These are phyloP conservation scores for Macadamia tetraphylla DNA, from an alignment of 164 flowering plant genomes.

Conservation along the genomic window DNA sequence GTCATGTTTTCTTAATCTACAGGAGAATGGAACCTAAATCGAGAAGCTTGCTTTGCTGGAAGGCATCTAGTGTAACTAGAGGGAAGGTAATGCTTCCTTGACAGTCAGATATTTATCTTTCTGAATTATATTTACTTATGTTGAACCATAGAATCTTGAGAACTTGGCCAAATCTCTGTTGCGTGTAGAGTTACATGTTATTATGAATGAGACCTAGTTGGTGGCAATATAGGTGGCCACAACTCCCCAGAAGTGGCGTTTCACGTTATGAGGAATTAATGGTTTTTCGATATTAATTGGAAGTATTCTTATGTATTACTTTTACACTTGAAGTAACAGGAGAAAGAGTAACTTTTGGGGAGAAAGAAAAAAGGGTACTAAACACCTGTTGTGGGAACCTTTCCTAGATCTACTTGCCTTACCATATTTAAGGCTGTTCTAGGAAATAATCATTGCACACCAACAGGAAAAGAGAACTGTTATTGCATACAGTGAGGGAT, in stretches of 20 bases:
- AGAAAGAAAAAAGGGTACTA: not conserved
- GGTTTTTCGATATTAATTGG: no score
- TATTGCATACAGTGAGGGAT: no score
- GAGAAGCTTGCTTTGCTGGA: conserved; percentile 91
- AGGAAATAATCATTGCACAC: no score
- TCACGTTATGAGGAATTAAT: no score
- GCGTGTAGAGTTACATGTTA: not conserved
- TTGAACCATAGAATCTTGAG: not conserved
- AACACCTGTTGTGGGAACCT: no score
- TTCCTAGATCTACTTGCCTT: no score
- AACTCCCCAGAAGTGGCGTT: no score
- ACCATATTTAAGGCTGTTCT: no score
- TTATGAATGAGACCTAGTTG: not conserved
- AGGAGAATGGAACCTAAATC: conserved; percentile 90
- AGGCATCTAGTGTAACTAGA: conserved; percentile 52
- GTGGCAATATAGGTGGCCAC: not conserved
- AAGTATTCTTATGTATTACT: no score
- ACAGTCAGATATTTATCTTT: not conserved
- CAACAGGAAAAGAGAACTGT: no score
- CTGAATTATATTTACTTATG: not conserved
- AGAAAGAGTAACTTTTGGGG: not conserved
- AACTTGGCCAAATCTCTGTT: not conserved
- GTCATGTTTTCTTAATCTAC: conserved; percentile 15
- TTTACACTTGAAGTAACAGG: no score
- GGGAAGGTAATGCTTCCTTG: conserved; percentile 49